Evolutionary conservation across 2,329 filamentous ascomycete species (phyloP).

Genomic region (Immersiporthe knoxdaviesiana): DNA sequence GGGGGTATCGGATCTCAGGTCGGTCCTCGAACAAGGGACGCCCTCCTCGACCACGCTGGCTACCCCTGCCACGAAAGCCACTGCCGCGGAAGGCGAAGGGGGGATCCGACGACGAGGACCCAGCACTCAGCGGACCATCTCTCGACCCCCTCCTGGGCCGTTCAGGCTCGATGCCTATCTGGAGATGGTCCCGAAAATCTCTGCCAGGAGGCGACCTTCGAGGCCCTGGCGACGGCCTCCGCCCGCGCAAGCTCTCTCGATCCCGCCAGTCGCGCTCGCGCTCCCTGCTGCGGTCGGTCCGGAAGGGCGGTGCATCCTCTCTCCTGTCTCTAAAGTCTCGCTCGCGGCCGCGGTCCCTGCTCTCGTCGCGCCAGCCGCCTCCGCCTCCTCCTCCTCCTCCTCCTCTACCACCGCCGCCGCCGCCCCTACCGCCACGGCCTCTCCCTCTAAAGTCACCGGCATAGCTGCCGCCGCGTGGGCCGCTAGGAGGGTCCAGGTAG

Average conservation of each 20-base stretch:
- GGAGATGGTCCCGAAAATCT: slow-evolving; percentile 65
- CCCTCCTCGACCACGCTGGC: slow-evolving; percentile 52
- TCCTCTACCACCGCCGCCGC: slow-evolving; percentile 47
- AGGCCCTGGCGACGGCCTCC: slow-evolving; percentile 63
- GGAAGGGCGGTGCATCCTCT: slow-evolving; percentile 51
- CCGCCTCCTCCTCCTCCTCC: slow-evolving; percentile 44
- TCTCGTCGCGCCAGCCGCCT: slow-evolving; percentile 62
- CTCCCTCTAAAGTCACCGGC: slow-evolving; percentile 66
- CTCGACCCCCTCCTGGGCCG: slow-evolving; percentile 70
- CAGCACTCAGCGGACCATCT: slow-evolving; percentile 71
- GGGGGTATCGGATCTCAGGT: slow-evolving; percentile 53
- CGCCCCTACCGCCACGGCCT: slow-evolving; percentile 55
- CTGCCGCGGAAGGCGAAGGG: slow-evolving; percentile 61
- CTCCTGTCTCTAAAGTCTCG: slow-evolving; percentile 63
- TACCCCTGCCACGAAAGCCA: slow-evolving; percentile 57
- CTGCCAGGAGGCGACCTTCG: slow-evolving; percentile 67
- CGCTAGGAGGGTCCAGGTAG: slow-evolving; percentile 69
- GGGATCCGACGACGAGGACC: slow-evolving; percentile 71
- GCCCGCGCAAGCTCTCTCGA: slow-evolving; percentile 59
- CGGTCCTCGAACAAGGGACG: slow-evolving; percentile 64
- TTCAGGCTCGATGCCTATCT: slow-evolving; percentile 67
- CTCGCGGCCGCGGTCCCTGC: slow-evolving; percentile 62
- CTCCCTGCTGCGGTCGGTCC: slow-evolving; percentile 64
- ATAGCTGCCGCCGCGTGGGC: slow-evolving; percentile 69
- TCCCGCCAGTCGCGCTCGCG: slow-evolving; percentile 57